Percentiles rank a stretch among this genome's conserved stretches.
phyloP scores from a whole-genome alignment of 1,284 basidiomycete species.

The Puccinia polysora region DNA sequence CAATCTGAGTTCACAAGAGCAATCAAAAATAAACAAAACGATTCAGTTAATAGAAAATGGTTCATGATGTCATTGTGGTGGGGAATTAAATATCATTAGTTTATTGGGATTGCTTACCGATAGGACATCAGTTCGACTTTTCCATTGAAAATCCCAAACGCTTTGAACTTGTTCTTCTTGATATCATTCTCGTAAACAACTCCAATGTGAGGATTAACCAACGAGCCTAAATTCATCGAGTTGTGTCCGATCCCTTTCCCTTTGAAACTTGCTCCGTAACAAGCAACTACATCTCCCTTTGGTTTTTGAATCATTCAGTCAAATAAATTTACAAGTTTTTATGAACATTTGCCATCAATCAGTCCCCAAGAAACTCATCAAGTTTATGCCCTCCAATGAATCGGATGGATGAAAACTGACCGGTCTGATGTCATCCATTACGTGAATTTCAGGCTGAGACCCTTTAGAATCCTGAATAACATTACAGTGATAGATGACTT shows the following conservation, averaged over 20 bases:
- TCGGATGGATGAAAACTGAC: not conserved
- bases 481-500: slow-evolving; percentile 34
- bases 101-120: slow-evolving; percentile 13
- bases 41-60: not conserved
- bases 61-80: not conserved
- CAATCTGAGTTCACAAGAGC: slow-evolving; percentile 4
- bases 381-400: not conserved
- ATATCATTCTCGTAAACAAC: slow-evolving; percentile 36
- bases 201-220: slow-evolving; percentile 14
- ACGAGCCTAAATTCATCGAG: slow-evolving; percentile 33
- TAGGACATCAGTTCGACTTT: slow-evolving; percentile 41
- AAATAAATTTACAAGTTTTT: not conserved
- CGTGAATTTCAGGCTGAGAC: slow-evolving; percentile 31
- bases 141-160: slow-evolving; percentile 28
- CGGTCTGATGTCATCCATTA: slow-evolving; percentile 38
- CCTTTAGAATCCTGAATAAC: slow-evolving; percentile 36
- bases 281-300: slow-evolving; percentile 40
- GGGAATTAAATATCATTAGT: not conserved
- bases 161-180: slow-evolving; percentile 42
- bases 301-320: not conserved
- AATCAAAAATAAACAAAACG: not conserved
- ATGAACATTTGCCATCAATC: not conserved
- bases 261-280: slow-evolving; percentile 35
- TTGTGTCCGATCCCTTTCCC: slow-evolving; percentile 40
- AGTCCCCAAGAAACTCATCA: not conserved